Conservation (phyloP, 2,329 filamentous ascomycete species). For the Lasiodiplodia gonubiensis region DNA sequence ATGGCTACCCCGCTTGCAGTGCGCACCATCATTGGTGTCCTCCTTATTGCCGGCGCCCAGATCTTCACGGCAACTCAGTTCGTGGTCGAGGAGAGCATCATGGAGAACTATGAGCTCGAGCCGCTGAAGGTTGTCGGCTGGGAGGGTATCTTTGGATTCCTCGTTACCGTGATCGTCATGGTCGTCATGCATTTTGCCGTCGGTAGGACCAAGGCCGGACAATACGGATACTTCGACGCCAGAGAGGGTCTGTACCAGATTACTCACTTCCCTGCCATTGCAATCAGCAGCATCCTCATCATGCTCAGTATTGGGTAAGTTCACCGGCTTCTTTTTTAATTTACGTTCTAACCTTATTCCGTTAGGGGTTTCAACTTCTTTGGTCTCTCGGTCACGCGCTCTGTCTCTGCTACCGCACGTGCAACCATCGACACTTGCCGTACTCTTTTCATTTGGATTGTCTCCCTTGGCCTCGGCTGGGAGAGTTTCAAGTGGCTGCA, state of each 20-base stretch:
- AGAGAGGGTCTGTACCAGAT: conserved; percentile 84
- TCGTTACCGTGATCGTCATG: conserved; percentile 79
- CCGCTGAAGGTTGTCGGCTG: conserved; percentile 92
- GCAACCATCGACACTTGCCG: conserved; percentile 98
- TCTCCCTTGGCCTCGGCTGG: conserved; percentile 91
- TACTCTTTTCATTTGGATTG: conserved; percentile 97
- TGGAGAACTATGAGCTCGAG: conserved; percentile 78
- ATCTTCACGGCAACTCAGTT: conserved; percentile 98
- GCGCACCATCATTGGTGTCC: conserved; percentile 78
- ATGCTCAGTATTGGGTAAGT: conserved; percentile 96
- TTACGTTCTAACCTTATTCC: background rate
- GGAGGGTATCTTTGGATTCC: conserved; percentile 92
- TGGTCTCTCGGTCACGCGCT: conserved; percentile 88
- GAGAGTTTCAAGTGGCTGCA: conserved; percentile 98
- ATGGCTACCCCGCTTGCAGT: conserved; percentile 62
- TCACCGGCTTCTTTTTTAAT: background rate
- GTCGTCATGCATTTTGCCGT: conserved; percentile 77
- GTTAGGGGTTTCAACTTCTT: conserved; percentile 96
- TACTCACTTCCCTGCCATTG: conserved; percentile 71
- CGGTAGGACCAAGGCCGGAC: conserved; percentile 74
- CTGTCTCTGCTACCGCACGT: conserved; percentile 87
- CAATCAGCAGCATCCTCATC: conserved; percentile 81
- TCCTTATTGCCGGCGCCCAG: conserved; percentile 91
- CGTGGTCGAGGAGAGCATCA: conserved; percentile 91
- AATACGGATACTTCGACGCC: conserved; percentile 87